Conservation (phyloP, 352 stramenopile genomes). For the Pythium volutum region DNA sequence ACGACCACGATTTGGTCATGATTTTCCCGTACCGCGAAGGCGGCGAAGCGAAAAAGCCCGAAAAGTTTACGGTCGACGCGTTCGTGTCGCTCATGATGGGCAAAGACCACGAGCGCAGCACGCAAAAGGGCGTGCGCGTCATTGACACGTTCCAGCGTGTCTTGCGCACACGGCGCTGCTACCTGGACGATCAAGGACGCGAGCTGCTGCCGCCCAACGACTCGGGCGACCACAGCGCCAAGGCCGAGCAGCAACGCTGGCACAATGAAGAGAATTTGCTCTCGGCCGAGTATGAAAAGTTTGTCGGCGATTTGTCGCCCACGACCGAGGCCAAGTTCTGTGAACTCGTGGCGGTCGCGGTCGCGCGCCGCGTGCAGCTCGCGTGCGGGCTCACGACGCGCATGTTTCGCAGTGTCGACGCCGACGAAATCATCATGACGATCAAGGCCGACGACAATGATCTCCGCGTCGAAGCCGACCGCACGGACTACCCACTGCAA, state of each 20-base stretch:
- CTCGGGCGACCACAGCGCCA: slow-evolving; percentile 55
- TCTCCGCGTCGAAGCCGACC: slow-evolving; percentile 65
- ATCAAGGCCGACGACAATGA: slow-evolving; percentile 79
- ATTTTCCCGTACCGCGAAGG: slow-evolving; percentile 67
- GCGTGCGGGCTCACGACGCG: slow-evolving; percentile 74
- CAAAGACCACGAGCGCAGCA: slow-evolving; percentile 49
- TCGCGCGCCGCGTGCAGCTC: slow-evolving; percentile 66
- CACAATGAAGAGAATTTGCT: slow-evolving; percentile 40
- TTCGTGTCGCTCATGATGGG: slow-evolving; percentile 71
- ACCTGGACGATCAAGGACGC: slow-evolving; percentile 56
- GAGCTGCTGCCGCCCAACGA: slow-evolving; percentile 37
- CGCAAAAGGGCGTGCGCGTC: slow-evolving; percentile 37
- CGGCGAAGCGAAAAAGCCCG: slow-evolving; percentile 61
- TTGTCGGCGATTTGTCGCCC: slow-evolving; percentile 34
- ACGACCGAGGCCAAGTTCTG: slow-evolving; percentile 67
- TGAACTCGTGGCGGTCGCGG: slow-evolving; percentile 58
- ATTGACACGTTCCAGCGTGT: slow-evolving; percentile 74
- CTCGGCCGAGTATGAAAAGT: slow-evolving; percentile 58
- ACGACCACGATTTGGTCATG: slow-evolving; percentile 80
- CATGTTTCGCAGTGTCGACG: slow-evolving; percentile 76
- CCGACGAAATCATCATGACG: slow-evolving; percentile 81
- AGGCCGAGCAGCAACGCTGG: slow-evolving; percentile 39
- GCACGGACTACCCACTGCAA: slow-evolving; percentile 65
- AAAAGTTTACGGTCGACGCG: slow-evolving; percentile 55
- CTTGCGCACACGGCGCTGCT: slow-evolving; percentile 65